Percentiles rank a stretch among this genome's conserved stretches.
Evolutionary conservation across 352 stramenopile genomes (phyloP).

Genomic region (Pilasporangium apinafurcum): DNA sequence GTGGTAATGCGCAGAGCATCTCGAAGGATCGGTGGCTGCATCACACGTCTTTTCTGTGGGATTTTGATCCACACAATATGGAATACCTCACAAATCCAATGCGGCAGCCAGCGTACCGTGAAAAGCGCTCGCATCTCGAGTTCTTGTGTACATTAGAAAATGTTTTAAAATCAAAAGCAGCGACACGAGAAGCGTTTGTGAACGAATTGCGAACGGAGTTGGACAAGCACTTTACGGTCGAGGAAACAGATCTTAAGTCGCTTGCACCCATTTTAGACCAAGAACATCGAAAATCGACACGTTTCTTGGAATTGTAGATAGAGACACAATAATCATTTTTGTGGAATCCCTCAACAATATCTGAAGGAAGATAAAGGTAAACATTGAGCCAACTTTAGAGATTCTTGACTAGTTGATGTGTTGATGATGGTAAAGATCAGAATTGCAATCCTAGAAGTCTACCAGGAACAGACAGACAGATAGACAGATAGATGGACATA

Average conservation of each 20-base stretch:
- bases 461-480: no score
- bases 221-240: conserved; percentile 47
- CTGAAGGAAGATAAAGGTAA: no score
- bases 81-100: conserved; percentile 91
- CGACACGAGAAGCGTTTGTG: conserved; percentile 35
- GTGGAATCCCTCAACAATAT: no score
- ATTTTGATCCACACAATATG: conserved; percentile 94
- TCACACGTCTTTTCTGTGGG: conserved; percentile 97
- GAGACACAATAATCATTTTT: no score
- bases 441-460: no score
- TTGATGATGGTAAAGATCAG: no score
- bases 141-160: conserved; percentile 92
- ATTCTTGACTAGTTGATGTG: no score
- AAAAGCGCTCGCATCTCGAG: conserved; percentile 88
- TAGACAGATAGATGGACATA: no score
- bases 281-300: conserved; percentile 64
- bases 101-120: conserved; percentile 93
- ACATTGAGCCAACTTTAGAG: no score
- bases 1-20: conserved; percentile 96
- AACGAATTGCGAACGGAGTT: conserved; percentile 39
- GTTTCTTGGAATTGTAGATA: conserved; percentile 43
- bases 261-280: conserved; percentile 38
- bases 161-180: conserved; percentile 31
- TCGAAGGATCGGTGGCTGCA: conserved; percentile 93
- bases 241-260: conserved; percentile 38